Conservation (phyloP, 2,329 filamentous ascomycete species). For the Alternaria gansuensis region DNA sequence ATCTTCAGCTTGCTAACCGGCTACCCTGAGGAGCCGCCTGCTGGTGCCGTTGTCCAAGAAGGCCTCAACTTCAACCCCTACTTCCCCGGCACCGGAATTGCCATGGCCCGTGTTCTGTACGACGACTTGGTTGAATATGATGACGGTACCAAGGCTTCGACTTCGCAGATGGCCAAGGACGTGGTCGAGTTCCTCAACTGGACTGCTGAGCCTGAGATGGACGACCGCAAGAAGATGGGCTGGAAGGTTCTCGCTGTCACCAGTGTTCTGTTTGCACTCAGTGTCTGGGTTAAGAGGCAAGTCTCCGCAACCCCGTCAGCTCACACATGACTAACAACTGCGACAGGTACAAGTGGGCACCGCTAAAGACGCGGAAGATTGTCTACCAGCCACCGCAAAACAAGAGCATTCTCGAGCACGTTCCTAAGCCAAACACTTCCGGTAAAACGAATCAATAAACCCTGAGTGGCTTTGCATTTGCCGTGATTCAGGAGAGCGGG, state of each 20-base stretch:
- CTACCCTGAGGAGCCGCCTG: conserved; percentile 95
- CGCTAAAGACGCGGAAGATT: conserved; percentile 94
- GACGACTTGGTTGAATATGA: conserved; percentile 98
- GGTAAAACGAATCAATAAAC: conserved; percentile 48
- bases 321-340: conserved; percentile 38
- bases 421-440: conserved; percentile 44
- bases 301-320: conserved; percentile 20
- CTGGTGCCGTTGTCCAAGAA: conserved; percentile 82
- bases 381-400: conserved; percentile 77
- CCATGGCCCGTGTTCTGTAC: conserved; percentile 98
- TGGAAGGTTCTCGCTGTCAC: conserved; percentile 91
- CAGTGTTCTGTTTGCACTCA: conserved; percentile 81
- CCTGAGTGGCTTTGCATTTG: conserved; percentile 30
- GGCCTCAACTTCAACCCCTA: conserved; percentile 99
- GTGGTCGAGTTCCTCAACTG: conserved; percentile 99
- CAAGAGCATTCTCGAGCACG: conserved; percentile 43
- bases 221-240: conserved; percentile 99
- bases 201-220: conserved; percentile 98
- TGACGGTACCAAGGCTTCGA: conserved; percentile 90
- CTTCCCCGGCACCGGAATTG: conserved; percentile 98
- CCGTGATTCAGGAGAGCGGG: conserved; percentile 32
- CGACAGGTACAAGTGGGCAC: conserved; percentile 89
- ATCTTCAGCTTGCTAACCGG: conserved; percentile 97
- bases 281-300: conserved; percentile 93
- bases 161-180: conserved; percentile 99